Evolutionary conservation across 345 rosid genomes (phyloP).

Genomic region (Bruguiera parviflora): DNA sequence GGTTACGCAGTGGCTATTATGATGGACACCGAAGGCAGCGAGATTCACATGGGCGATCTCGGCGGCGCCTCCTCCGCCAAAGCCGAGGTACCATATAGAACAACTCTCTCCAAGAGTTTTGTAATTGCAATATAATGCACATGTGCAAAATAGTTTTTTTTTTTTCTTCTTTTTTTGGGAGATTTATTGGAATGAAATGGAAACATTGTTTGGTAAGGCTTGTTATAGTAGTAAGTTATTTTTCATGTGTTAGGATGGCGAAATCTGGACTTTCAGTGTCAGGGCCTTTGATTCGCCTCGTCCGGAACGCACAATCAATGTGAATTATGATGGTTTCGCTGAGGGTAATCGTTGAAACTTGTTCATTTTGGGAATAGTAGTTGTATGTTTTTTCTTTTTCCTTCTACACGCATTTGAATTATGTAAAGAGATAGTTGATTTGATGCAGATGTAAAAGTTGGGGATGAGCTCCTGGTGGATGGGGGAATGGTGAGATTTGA

Average conservation of each 20-base stretch:
- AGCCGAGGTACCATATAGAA: conserved; percentile 56
- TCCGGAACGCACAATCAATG: conserved; percentile 80
- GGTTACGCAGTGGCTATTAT: conserved; percentile 95
- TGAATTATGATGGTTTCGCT: conserved; percentile 93
- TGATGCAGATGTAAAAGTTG: conserved; percentile 71
- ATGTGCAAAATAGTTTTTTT: no score
- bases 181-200: background rate
- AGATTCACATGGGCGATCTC: conserved; percentile 98
- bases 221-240: background rate
- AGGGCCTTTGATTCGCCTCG: conserved; percentile 72
- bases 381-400: background rate
- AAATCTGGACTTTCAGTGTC: conserved; percentile 93
- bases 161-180: background rate
- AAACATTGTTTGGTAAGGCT: no score
- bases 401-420: background rate
- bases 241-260: conserved; percentile 65
- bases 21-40: conserved; percentile 99
- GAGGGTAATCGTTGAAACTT: conserved; percentile 51
- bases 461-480: conserved; percentile 92
- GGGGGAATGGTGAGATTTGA: conserved; percentile 99
- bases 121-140: no score
- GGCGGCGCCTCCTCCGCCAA: conserved; percentile 85
- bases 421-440: background rate
- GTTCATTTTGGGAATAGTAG: background rate
- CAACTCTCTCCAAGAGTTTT: no score